Evolutionary conservation across 2,329 filamentous ascomycete species (phyloP).

Genomic region (Pestalotiopsis sp.): DNA sequence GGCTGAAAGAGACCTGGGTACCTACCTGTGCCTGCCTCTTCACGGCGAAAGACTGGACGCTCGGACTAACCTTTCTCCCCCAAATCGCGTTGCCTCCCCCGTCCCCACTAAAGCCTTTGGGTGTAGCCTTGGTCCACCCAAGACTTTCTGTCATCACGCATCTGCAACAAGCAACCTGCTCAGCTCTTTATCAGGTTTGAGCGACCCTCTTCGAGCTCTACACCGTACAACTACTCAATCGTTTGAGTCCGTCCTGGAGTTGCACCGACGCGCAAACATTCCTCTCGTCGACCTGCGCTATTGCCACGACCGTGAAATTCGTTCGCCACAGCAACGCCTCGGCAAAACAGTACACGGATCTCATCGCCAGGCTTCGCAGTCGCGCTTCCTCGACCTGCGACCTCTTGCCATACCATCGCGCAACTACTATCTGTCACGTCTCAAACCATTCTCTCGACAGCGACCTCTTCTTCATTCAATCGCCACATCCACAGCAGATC

Average conservation of each 20-base stretch:
- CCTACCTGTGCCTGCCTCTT: too few relatives aligned
- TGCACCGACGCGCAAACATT: neutral
- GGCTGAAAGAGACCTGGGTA: too few relatives aligned
- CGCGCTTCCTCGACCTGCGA: neutral
- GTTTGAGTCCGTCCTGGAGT: neutral
- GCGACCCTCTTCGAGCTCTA: neutral
- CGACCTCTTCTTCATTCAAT: neutral
- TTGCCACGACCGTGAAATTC: neutral
- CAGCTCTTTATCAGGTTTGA: slow-evolving; percentile 4
- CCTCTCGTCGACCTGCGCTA: neutral
- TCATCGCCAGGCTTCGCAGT: neutral
- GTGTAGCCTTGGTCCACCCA: neutral
- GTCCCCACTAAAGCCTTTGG: neutral
- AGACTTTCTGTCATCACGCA: slow-evolving; percentile 10
- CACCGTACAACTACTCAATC: neutral
- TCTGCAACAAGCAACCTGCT: slow-evolving; percentile 1
- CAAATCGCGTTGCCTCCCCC: neutral
- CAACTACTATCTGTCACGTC: neutral
- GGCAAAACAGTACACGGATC: neutral
- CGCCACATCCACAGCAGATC: neutral
- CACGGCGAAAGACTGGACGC: neutral
- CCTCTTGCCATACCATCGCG: neutral
- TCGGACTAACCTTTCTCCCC: slow-evolving; percentile 6
- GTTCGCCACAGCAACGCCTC: neutral
- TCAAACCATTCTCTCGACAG: neutral